Conservation (phyloP, 306 rosid species). For the Cotoneaster glaucophyllus region DNA sequence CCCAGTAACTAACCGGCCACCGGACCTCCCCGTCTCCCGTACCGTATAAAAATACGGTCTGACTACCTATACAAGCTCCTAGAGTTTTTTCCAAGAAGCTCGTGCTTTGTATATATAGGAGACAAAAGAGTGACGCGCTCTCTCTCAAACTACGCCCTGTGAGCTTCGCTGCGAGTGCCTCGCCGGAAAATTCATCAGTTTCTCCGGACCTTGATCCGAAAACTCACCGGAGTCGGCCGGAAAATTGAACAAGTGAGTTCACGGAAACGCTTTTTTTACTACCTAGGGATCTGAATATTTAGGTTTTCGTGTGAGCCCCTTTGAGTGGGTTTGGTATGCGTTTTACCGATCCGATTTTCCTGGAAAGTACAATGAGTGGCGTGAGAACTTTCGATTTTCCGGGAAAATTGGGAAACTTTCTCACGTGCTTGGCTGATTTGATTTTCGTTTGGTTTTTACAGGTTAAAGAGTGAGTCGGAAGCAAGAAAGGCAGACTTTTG, state of each 20-base stretch:
- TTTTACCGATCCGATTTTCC: conserved; percentile 30
- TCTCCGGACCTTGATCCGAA: neutral
- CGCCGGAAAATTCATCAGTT: neutral
- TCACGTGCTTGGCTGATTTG: neutral
- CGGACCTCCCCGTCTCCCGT: neutral
- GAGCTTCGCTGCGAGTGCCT: conserved; percentile 1
- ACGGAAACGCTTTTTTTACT: neutral
- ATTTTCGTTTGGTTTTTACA: conserved; percentile 11
- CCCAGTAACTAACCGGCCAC: neutral
- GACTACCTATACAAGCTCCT: neutral
- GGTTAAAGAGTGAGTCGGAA: conserved; percentile 24
- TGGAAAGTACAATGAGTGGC: conserved; percentile 14
- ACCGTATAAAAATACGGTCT: neutral
- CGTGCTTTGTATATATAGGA: conserved; percentile 2
- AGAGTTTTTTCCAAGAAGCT: neutral
- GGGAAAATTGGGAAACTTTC: neutral
- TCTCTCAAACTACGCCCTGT: neutral
- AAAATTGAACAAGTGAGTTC: conserved; percentile 13
- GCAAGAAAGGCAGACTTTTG: conserved; percentile 16
- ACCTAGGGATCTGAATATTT: conserved; percentile 19
- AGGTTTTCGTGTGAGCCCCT: conserved; percentile 1
- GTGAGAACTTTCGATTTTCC: conserved; percentile 1
- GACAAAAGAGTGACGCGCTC: neutral
- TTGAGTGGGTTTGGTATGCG: conserved; percentile 11
- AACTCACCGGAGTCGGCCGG: neutral